Base-by-base conservation (phyloP, 2,329 filamentous ascomycete genomes). In the Paecilomyces formosus region DNA sequence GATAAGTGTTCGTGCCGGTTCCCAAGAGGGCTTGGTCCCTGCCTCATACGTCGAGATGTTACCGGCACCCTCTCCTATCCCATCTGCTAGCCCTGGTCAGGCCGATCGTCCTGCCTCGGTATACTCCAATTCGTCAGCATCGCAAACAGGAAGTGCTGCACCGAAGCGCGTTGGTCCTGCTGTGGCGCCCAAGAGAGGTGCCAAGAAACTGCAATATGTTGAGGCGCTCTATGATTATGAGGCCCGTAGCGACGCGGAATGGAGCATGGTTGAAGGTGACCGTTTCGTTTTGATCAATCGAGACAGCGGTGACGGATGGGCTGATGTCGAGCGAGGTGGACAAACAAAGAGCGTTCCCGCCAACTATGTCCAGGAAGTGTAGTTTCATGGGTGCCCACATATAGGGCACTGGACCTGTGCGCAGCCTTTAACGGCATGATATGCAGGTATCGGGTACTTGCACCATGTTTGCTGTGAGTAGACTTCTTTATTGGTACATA, bases 291-390 rank as follows among this genome's bases (percentile, higher is more conserved):
- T 99, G 31, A 86, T 97, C 61, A 92, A 87, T 67, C 87, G 90
- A 58, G 93, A 97, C 70, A 83, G 87, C 0, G 94, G 94, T 1
- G 94, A 97, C 77, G 94, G 94, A 0, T 99, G 94, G 94, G 90
- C 88, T 28, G 94, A 97, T 77, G 94, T 99, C 18, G 94, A 97
- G 78, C 92, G 90, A 74, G 92, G 90, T 18, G 92, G 92, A 1
- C 79, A 86, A 49, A 90, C 87, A 54, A 92, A 87, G 70, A 96
- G 92, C 72, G 94, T 99, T 57, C 94, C 94, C 53, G 92, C 92
- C 39, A 96, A 91, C 73, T 99, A 97, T 78, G 84, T 97, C 60
- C 88, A 92, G 75, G 84, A 88, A 68, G 85, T 90, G 55, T 88
- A 68, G 61, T 58, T 58, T 52, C 49, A 64, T 65, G 45, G 30